Percentiles rank a stretch among this genome's conserved stretches.
phyloP scores from a whole-genome alignment of 2,329 filamentous ascomycete genomes.

The Fusarium sp. region DNA sequence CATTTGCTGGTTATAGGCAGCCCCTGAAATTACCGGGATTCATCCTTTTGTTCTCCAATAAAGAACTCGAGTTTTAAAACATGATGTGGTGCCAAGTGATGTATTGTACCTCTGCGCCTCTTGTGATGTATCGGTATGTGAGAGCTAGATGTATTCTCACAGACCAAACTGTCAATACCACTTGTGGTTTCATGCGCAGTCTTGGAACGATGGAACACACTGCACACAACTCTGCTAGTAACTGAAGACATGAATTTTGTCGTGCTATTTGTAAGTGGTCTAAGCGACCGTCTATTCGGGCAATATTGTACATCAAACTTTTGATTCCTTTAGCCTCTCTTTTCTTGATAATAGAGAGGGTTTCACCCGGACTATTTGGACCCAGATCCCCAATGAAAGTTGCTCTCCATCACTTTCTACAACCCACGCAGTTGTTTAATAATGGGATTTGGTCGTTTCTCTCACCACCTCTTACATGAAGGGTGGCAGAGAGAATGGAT shows the following conservation, averaged over 20 bases:
- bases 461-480: slow-evolving; percentile 72
- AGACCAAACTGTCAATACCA: too few species aligned
- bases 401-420: not conserved
- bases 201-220: too few species aligned
- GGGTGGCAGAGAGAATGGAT: slow-evolving; percentile 94
- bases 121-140: not conserved
- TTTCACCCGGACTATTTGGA: not conserved
- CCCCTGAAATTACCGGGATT: slow-evolving; percentile 59
- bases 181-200: too few species aligned
- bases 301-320: slow-evolving; percentile 27
- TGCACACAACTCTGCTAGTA: not conserved
- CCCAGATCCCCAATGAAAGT: not conserved
- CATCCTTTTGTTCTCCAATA: slow-evolving; percentile 59
- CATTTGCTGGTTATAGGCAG: slow-evolving; percentile 58
- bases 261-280: slow-evolving; percentile 1
- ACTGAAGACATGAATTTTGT: not conserved
- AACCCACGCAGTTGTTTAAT: too few species aligned
- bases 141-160: not conserved
- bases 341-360: not conserved
- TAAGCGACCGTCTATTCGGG: slow-evolving; percentile 18
- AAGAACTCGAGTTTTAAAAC: slow-evolving; percentile 55
- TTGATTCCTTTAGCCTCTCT: slow-evolving; percentile 1
- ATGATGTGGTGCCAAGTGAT: slow-evolving; percentile 13
- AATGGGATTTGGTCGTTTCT: not conserved
- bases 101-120: not conserved